Evolutionary conservation across 371 early-diverging fungal genomes (phyloP), one percentile per base, ranked within the genome.

Genomic region (Mucor saturninus): DNA sequence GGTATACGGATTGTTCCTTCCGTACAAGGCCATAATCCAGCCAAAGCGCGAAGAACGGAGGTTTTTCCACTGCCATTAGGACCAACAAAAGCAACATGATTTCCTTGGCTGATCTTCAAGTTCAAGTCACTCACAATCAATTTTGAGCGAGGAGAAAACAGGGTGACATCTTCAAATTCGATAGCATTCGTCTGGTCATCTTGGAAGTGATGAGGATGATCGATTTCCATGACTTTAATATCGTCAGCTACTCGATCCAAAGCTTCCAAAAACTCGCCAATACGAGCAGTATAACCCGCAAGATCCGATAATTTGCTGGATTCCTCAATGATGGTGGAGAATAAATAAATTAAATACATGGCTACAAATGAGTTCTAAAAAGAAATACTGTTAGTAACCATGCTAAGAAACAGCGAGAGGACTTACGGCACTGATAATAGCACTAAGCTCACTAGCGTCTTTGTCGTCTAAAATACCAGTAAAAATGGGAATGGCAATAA

Each of bases 211-310:
- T 73, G 68, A 2, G 80, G 76, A 32, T 71, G 68, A 38, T 79
- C 80, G 9, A 80, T 75, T 7, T 79, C 72, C 46, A 78, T 71
- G 48, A 72, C 75, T 49, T 83, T 76, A 39, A 80, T 61, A 38
- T 81, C 80, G 3, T 72, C 72, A 5, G 76, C 71, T n/a, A 83
- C 59, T 10, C 64, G 69, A 35, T 89, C 87, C 14, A 91, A 64
- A 0, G 80, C 84, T 62, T 95, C 95, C 64, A 92, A 74, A 10
- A 96, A 72, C 64, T 91, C 91, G n/a, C 83, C 87, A 5, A 96
- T 79, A 79, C 97, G 95, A n/a, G 91, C 84, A 2, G 90, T 83
- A 69, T 91, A 93, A 5, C 97, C 95, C 29, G 93, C 91, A 30
- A 95, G 64, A 49, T 92, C 90, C 0, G 94, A 86, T 48, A 93